Conservation (phyloP, 2,329 filamentous ascomycete genomes). For the Scedosporium dehoogii region DNA sequence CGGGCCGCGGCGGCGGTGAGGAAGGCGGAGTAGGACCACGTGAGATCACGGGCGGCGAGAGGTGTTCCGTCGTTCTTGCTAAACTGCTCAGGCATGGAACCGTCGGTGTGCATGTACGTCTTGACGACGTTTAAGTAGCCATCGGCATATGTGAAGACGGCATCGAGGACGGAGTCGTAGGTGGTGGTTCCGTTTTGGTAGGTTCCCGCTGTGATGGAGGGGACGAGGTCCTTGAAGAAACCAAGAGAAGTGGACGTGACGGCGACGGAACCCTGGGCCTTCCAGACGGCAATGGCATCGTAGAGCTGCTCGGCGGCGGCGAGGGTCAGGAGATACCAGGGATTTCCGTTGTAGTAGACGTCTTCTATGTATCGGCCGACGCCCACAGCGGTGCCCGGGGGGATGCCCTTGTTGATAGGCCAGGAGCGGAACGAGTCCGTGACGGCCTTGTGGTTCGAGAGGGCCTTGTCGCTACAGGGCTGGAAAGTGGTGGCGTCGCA, state of each 20-base stretch:
- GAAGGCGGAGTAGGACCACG: constrained; percentile 66
- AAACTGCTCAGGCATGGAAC: constrained; percentile 61
- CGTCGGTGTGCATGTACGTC: constrained; percentile 50
- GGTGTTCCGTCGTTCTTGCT: constrained; percentile 40
- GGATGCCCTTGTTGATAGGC: constrained; percentile 55
- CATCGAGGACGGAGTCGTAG: constrained; percentile 46
- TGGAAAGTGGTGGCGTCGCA: constrained; percentile 68
- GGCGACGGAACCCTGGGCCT: constrained; percentile 49
- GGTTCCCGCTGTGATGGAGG: constrained; percentile 49
- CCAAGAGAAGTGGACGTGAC: constrained; percentile 54
- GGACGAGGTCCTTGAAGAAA: constrained; percentile 61
- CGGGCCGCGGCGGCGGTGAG: constrained; percentile 52
- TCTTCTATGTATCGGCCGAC: constrained; percentile 65
- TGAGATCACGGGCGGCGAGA: constrained; percentile 56
- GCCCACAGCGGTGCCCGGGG: constrained; percentile 47
- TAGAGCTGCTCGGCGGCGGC: constrained; percentile 75
- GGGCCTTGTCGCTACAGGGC: constrained; percentile 58
- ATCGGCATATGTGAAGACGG: constrained; percentile 48
- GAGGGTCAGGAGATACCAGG: constrained; percentile 70
- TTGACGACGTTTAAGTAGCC: constrained; percentile 53
- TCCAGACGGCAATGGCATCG: constrained; percentile 64
- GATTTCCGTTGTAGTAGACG: constrained; percentile 66
- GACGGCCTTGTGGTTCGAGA: constrained; percentile 68
- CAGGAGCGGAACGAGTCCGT: constrained; percentile 69
- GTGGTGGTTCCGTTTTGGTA: constrained; percentile 39